Base-by-base conservation (phyloP, 208 protist genomes). In the Wallacemonas rigidus region DNA sequence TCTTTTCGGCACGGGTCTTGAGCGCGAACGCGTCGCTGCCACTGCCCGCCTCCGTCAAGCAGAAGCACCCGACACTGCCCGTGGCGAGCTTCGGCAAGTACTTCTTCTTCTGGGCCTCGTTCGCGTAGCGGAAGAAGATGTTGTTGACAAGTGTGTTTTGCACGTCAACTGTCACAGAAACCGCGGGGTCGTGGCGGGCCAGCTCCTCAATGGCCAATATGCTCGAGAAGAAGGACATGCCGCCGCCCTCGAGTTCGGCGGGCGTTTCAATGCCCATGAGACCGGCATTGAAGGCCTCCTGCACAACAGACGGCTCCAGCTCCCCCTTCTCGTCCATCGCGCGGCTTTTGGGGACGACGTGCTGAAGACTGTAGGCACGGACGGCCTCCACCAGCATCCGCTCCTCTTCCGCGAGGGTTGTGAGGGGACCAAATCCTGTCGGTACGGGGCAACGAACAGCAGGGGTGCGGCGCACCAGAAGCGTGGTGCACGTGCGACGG, bases 21-120 rank as follows among this genome's bases (percentile, higher is more conserved):
- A 98, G 81, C 2, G 94, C 86, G 72, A 98, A 98, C 12, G 96
- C 97, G 74, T 98, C 97, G 41, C 84, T 92, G 12, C 97, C 97
- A 65, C 77, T 90, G 14, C 76, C 67, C 2, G 84, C 38, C 82
- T 98, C 93, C 4, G 90, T 95, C 7, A 98, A 78, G 75, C 95
- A 98, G 78, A 98, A 98, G 75, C 81, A 92, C 15, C 94, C 94
- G 2, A 98, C 67, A 3, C 80, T 95, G 39, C 95, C 73, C 0
- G 64, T 82, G 9, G 95, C 92, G 0, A 99, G 87, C 64, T 89
- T 88, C 7, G 93, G 83, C 51, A 99, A 74, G 77, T 91, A 99
- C 67, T 97, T 89, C 44, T 85, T 71, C 73, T 88, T 88, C 73
- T 93, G 90, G 7, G 80, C 80, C 15, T 96, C 79, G 38, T 70